These are phyloP conservation scores for Naganishia albida DNA, from an alignment of 1,284 basidiomycete genomes.

Conservation along the genomic window DNA sequence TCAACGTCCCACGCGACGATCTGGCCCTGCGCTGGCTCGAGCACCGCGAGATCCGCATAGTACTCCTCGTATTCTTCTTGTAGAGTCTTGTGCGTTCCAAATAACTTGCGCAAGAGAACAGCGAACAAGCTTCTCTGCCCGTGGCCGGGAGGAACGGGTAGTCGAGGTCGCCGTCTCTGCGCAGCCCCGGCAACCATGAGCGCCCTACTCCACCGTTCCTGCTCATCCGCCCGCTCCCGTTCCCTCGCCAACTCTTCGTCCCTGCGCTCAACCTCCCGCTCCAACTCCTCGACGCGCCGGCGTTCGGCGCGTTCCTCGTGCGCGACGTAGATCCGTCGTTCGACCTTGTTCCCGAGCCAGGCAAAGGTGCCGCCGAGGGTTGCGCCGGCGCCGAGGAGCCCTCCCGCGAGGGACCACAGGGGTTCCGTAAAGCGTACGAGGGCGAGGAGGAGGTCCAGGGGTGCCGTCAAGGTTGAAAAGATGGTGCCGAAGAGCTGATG, in stretches of 20 bases:
- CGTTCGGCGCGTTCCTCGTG: conserved; percentile 6
- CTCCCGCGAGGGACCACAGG: conserved; percentile 5
- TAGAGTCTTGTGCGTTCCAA: background rate
- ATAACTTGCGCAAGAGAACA: conserved; percentile 1
- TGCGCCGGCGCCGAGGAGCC: conserved; percentile 2
- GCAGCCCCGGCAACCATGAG: background rate
- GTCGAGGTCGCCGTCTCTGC: background rate
- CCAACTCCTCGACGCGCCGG: conserved; percentile 2
- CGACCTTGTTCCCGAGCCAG: conserved; percentile 8
- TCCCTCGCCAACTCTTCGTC: conserved; percentile 9
- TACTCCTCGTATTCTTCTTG: conserved; percentile 13
- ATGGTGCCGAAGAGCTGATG: conserved; percentile 13
- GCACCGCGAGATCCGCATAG: conserved; percentile 9
- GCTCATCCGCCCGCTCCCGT: conserved; percentile 15
- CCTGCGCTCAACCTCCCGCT: conserved; percentile 3
- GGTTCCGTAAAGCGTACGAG: conserved; percentile 14
- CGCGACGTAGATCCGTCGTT: background rate
- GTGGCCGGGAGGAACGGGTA: background rate
- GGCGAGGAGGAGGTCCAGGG: background rate
- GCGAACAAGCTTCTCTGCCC: background rate
- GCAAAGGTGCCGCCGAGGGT: conserved; percentile 14
- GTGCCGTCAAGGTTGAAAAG: conserved; percentile 8
- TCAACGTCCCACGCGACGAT: background rate
- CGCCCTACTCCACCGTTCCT: conserved; percentile 11
- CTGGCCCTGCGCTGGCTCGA: background rate